Evolutionary conservation across 2,329 filamentous ascomycete species (phyloP).

Genomic region (Arthrobotrys entomopaga): DNA sequence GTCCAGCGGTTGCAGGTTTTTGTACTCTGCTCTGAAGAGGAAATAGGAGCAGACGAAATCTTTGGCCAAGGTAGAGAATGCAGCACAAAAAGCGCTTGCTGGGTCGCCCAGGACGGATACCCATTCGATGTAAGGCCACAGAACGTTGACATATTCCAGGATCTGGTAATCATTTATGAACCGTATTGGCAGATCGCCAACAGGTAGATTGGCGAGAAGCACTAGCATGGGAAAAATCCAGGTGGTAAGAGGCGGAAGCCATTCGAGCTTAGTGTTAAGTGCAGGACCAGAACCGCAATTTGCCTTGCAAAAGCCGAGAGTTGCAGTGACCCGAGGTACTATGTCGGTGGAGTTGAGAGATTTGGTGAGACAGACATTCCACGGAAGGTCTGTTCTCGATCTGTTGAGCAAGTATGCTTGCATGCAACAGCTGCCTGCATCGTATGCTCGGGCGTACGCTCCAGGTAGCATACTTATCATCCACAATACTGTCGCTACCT

Average conservation of each 20-base stretch:
- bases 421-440: slow-evolving; percentile 22
- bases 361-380: slow-evolving; percentile 23
- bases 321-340: slow-evolving; percentile 8
- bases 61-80: slow-evolving; percentile 27
- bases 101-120: slow-evolving; percentile 55
- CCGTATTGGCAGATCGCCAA: slow-evolving; percentile 13
- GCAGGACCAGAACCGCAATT: slow-evolving; percentile 10
- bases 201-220: slow-evolving; percentile 20
- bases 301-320: slow-evolving; percentile 16
- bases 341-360: slow-evolving; percentile 16
- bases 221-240: slow-evolving; percentile 35
- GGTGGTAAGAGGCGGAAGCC: slow-evolving; percentile 13
- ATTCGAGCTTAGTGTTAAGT: slow-evolving; percentile 15
- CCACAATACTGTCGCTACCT: slow-evolving; percentile 3
- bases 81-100: slow-evolving; percentile 56
- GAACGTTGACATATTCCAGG: slow-evolving; percentile 1
- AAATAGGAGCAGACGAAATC: slow-evolving; percentile 19
- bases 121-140: slow-evolving; percentile 31
- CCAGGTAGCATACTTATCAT: slow-evolving; percentile 17
- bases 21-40: neutral
- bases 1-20: slow-evolving; percentile 8
- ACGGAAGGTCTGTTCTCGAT: slow-evolving; percentile 18
- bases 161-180: slow-evolving; percentile 8
- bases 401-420: slow-evolving; percentile 24
- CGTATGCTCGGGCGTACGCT: slow-evolving; percentile 17